Evolutionary conservation across 2,329 filamentous ascomycete genomes (phyloP).

Genomic region (Pseudogymnoascus sp.): DNA sequence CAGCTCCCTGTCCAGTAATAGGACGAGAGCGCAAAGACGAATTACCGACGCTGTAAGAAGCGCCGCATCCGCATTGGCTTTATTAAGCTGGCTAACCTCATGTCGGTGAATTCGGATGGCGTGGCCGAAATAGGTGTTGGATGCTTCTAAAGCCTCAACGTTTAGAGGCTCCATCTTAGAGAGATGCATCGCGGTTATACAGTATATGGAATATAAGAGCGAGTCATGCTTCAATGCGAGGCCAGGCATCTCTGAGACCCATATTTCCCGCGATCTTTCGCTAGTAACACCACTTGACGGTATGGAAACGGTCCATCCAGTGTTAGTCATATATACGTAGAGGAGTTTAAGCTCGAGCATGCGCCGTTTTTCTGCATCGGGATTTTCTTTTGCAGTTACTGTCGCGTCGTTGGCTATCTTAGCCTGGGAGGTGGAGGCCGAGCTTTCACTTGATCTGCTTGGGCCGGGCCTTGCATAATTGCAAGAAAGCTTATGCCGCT

Average conservation of each 20-base stretch:
- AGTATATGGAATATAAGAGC: slow-evolving; percentile 18
- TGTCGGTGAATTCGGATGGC: slow-evolving; percentile 16
- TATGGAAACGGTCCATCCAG: slow-evolving; percentile 12
- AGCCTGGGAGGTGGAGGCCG: neutral
- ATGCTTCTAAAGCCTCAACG: slow-evolving; percentile 12
- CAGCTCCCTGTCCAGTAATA: slow-evolving; percentile 14
- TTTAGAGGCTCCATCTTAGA: slow-evolving; percentile 12
- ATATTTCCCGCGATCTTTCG: slow-evolving; percentile 3
- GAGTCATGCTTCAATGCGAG: slow-evolving; percentile 16
- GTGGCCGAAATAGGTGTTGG: slow-evolving; percentile 16
- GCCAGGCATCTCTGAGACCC: slow-evolving; percentile 12
- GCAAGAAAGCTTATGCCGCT: slow-evolving; percentile 16
- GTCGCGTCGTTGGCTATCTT: slow-evolving; percentile 4
- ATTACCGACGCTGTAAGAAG: slow-evolving; percentile 16
- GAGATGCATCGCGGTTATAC: slow-evolving; percentile 18
- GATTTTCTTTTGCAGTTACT: neutral
- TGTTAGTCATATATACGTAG: slow-evolving; percentile 18
- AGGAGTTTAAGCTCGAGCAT: slow-evolving; percentile 18
- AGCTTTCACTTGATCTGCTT: slow-evolving; percentile 6
- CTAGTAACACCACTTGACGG: neutral
- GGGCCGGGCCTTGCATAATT: slow-evolving; percentile 13
- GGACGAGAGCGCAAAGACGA: slow-evolving; percentile 15
- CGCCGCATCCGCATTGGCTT: slow-evolving; percentile 16
- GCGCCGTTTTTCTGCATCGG: slow-evolving; percentile 16
- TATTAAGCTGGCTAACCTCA: slow-evolving; percentile 13